A percentile compares a stretch with the other conserved stretches of the same genome.
Conservation (phyloP, 2,329 filamentous ascomycete genomes). For the Sarocladium oryzae region DNA sequence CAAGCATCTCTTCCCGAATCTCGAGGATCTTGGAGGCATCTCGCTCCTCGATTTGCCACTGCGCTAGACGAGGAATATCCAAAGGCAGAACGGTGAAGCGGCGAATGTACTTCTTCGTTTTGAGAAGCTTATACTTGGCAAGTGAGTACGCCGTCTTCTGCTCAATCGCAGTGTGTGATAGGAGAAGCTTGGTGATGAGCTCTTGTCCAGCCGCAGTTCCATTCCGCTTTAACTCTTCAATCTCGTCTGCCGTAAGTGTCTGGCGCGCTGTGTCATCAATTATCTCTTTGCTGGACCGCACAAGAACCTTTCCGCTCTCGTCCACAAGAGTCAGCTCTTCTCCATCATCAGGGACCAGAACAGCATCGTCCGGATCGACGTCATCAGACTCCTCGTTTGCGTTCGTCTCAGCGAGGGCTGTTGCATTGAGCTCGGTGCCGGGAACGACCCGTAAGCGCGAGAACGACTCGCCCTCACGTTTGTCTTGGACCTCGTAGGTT, state of each 20-base stretch:
- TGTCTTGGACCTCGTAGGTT: constrained; percentile 83
- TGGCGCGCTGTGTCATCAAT: constrained; percentile 63
- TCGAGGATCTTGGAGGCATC: constrained; percentile 79
- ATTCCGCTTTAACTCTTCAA: constrained; percentile 67
- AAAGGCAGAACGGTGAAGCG: constrained; percentile 80
- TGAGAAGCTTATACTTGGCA: constrained; percentile 92
- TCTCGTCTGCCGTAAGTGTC: constrained; percentile 68
- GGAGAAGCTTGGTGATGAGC: constrained; percentile 85
- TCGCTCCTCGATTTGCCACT: constrained; percentile 73
- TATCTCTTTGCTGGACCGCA: constrained; percentile 51
- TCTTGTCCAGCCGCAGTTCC: constrained; percentile 77
- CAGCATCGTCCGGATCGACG: constrained; percentile 30
- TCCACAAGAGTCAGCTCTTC: constrained; percentile 37
- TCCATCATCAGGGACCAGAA: constrained; percentile 29
- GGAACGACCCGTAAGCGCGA: constrained; percentile 71
- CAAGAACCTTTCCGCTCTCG: constrained; percentile 37
- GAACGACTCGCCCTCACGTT: constrained; percentile 55
- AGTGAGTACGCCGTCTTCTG: constrained; percentile 92
- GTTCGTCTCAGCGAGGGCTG: constrained; percentile 52
- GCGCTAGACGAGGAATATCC: constrained; percentile 67
- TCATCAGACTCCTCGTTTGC: constrained; percentile 28
- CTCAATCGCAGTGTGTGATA: constrained; percentile 82
- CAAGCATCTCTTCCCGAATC: constrained; percentile 76
- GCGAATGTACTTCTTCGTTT: constrained; percentile 88
- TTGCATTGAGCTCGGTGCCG: constrained; percentile 75